Conservation (phyloP, 2,329 filamentous ascomycete genomes). For the Drechslerella stenobrocha region DNA sequence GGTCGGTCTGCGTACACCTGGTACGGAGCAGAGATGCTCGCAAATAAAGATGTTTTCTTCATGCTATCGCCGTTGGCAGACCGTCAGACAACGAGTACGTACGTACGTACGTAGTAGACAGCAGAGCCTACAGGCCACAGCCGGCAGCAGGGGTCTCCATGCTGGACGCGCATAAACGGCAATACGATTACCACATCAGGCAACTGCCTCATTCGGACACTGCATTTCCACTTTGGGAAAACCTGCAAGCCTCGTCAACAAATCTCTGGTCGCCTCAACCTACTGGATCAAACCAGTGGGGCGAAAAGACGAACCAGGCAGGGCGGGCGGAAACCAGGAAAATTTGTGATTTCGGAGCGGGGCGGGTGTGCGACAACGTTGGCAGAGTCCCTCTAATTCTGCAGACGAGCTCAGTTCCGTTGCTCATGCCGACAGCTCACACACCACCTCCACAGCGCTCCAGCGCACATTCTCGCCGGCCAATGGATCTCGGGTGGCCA, state of each 20-base stretch:
- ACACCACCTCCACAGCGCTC: neutral
- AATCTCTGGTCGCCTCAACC: constrained; percentile 1
- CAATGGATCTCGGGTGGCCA: neutral
- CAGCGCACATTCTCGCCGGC: neutral
- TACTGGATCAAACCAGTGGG: neutral
- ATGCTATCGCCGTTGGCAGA: no score
- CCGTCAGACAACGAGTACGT: neutral
- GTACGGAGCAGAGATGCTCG: no score
- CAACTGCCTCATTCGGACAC: neutral
- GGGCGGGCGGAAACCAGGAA: neutral
- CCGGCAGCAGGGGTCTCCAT: constrained; percentile 2
- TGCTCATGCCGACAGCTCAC: neutral
- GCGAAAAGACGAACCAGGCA: neutral
- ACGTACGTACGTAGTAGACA: neutral
- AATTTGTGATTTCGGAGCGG: neutral
- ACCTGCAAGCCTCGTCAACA: neutral
- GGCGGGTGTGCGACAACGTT: constrained; percentile 4
- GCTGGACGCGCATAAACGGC: neutral
- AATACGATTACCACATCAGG: neutral
- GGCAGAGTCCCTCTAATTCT: constrained; percentile 1
- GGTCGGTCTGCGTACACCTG: no score
- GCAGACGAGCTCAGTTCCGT: neutral
- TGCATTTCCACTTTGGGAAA: neutral
- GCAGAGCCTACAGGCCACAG: no score
- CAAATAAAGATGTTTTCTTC: no score